Evolutionary conservation across 306 rosid genomes (phyloP), one percentile per base, ranked within the genome.

Genomic region (Rosa multiflora): DNA sequence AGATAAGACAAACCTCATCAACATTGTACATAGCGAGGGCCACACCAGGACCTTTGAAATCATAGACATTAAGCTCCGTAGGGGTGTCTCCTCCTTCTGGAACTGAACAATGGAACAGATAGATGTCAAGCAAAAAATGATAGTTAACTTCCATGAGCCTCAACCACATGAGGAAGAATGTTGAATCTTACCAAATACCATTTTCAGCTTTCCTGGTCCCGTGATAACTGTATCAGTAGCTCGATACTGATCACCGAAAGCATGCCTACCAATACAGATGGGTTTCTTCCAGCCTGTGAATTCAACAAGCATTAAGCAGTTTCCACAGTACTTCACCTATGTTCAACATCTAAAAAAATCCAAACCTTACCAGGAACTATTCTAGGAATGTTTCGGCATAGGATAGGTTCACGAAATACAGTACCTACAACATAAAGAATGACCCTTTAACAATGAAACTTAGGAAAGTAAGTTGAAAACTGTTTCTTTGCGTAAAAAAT

Each of bases 211-310:
- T 83, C 99, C 99, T 1, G 98, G 93, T 67, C 96, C 92, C 13
- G 47, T 82, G 44, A 95, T 90, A 75, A 93, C 71, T 23, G 90
- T 61, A 78, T 95, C 99, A 59, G 98, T 93, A 79, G 99, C 94
- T 74, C 99, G 96, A 87, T 95, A 95, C 80, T 95, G 99, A 76
- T 95, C 99, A 44, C 98, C 98, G 88, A 91, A 95, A 83, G 99
- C 98, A 87, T 95, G 99, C 88, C 99, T 91, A 71, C 99, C 98
- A 23, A 95, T 95, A 82, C 97, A 93, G 59, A 95, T 95, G 83
- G 99, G 96, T 84, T 95, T 95, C 86, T 91, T 95, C 99, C 99
- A 95, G 69, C 99, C 98, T 92, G 88, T 52, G 68, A 79, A 79
- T 87, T 80, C 81, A 82, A 80, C 73, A 79, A 81, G 86, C 83